Conservation (phyloP, 257 asterid genomes). For the Cynanchum wilfordii region DNA sequence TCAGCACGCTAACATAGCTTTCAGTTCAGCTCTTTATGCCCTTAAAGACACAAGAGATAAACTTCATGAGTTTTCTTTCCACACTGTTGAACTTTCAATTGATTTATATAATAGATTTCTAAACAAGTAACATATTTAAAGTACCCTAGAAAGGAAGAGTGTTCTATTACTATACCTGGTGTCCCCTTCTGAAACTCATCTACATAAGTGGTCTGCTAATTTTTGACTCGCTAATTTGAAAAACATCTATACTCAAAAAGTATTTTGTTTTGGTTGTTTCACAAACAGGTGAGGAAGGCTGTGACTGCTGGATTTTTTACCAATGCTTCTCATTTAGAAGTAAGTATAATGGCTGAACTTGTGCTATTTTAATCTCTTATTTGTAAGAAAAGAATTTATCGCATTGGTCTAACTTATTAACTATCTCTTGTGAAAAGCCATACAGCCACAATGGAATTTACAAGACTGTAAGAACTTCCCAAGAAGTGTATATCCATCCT, state of each 20-base stretch:
- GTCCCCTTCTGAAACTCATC: not conserved
- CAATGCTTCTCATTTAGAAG: conserved; percentile 90
- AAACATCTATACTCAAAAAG: too few species aligned
- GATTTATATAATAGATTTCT: not conserved
- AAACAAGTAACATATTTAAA: not conserved
- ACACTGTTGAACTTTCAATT: not conserved
- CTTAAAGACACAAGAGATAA: not conserved
- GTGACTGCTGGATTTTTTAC: conserved; percentile 85
- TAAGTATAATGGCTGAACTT: conserved; percentile 27
- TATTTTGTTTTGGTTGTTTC: conserved; percentile 2
- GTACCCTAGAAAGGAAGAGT: too few species aligned
- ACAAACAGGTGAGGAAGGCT: conserved; percentile 90
- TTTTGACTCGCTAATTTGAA: not conserved
- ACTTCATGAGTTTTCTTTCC: not conserved
- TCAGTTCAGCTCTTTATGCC: not conserved
- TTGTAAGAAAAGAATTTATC: not conserved
- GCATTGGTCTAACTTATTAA: conserved; percentile 7
- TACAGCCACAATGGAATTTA: conserved; percentile 84
- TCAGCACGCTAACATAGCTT: not conserved
- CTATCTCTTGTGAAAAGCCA: conserved; percentile 38
- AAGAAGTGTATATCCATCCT: conserved; percentile 93
- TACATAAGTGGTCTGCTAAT: not conserved
- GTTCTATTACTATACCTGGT: too few species aligned
- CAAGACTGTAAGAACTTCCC: conserved; percentile 84
- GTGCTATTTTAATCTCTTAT: not conserved